Evolutionary conservation across 495 filamentous ascomycete species (phyloP).

Genomic region (Pyrenopolyporus hunteri): DNA sequence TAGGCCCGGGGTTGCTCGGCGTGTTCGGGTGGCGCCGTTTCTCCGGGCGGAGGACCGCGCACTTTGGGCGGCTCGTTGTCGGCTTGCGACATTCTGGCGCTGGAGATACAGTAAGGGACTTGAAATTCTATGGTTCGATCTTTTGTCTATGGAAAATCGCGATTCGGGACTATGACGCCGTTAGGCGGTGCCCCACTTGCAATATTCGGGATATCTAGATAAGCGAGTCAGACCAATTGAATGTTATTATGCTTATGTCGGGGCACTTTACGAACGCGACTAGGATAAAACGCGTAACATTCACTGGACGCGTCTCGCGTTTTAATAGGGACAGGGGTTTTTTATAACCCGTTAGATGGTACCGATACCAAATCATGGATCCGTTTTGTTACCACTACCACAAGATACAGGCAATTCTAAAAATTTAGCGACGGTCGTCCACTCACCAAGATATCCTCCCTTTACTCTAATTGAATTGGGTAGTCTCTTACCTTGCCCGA

Average conservation of each 20-base stretch:
- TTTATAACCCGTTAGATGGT: neutral
- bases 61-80: constrained; percentile 27
- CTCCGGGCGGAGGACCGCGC: constrained; percentile 47
- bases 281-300: constrained; percentile 6
- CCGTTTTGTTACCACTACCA: neutral
- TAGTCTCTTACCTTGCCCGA: constrained; percentile 3
- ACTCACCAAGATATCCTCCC: neutral
- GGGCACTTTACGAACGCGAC: constrained; percentile 30
- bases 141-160: constrained; percentile 9
- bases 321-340: constrained; percentile 17
- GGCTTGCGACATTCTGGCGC: constrained; percentile 40
- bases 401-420: constrained; percentile 1
- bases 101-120: neutral
- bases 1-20: constrained; percentile 42
- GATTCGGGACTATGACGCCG: constrained; percentile 26
- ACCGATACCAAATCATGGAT: neutral
- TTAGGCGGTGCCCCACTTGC: constrained; percentile 2
- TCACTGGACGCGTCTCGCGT: constrained; percentile 26
- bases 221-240: neutral
- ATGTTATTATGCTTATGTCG: constrained; percentile 4
- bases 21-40: constrained; percentile 43
- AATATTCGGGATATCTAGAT: neutral
- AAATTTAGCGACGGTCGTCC: neutral
- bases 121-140: constrained; percentile 17
- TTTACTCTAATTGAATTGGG: neutral